phyloP scores from a whole-genome alignment of 2,329 filamentous ascomycete species.

The Thermoascus crustaceus region DNA sequence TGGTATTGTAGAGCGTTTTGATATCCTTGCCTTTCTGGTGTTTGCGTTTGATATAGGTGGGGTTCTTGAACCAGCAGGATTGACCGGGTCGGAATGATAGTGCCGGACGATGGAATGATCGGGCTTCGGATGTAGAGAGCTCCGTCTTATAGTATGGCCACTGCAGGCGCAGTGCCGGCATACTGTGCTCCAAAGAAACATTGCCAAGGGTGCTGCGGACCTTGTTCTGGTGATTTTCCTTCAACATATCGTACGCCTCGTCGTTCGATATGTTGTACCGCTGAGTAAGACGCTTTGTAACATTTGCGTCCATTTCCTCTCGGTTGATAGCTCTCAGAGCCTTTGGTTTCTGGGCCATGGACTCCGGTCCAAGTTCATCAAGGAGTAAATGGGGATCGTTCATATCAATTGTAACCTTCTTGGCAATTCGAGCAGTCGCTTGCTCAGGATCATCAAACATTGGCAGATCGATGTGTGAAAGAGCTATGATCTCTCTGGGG shows the following conservation, averaged over 20 bases:
- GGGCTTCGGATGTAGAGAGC: conserved; percentile 60
- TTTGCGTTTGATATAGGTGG: conserved; percentile 70
- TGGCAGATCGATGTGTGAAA: conserved; percentile 56
- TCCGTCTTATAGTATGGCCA: conserved; percentile 95
- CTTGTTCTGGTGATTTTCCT: conserved; percentile 95
- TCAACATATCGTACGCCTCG: conserved; percentile 87
- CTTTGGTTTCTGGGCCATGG: conserved; percentile 47
- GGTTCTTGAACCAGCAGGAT: conserved; percentile 63
- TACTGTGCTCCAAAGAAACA: conserved; percentile 85
- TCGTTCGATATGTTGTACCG: conserved; percentile 97
- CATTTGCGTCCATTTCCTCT: conserved; percentile 59
- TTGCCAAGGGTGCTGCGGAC: conserved; percentile 87
- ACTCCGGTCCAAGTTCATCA: conserved; percentile 63
- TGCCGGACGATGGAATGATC: conserved; percentile 77
- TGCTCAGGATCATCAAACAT: conserved; percentile 74
- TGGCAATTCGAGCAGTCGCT: conserved; percentile 63
- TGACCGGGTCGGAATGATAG: conserved; percentile 65
- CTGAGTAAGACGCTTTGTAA: conserved; percentile 64
- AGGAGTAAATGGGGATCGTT: conserved; percentile 82
- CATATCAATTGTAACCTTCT: conserved; percentile 73
- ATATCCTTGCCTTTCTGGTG: conserved; percentile 70
- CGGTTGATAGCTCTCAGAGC: conserved; percentile 26
- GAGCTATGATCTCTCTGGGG: conserved; percentile 38
- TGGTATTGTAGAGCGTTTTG: conserved; percentile 68
- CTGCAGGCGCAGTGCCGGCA: conserved; percentile 82